phyloP scores from a whole-genome alignment of 257 asterid genomes.

The Rehmannia glutinosa region DNA sequence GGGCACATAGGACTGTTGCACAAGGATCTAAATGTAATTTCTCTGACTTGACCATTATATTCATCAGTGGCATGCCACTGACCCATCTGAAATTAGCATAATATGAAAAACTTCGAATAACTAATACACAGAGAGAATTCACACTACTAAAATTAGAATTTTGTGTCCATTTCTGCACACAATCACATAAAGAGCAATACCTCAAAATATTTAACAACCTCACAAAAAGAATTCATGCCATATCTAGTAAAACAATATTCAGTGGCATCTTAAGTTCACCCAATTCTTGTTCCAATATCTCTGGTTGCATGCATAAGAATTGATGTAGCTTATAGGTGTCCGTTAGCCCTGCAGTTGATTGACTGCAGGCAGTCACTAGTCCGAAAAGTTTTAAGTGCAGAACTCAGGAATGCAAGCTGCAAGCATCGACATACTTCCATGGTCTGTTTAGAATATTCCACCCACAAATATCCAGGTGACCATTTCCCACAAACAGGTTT shows the following conservation, averaged over 20 bases:
- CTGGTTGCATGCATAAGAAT: no score
- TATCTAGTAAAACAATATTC: neutral
- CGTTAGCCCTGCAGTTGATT: neutral
- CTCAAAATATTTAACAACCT: neutral
- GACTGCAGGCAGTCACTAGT: neutral
- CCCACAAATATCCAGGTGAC: neutral
- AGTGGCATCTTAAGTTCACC: neutral
- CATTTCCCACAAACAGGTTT: neutral
- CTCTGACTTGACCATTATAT: slow-evolving; percentile 95
- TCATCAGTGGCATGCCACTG: slow-evolving; percentile 94
- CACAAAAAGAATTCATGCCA: no score
- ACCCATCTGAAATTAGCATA: slow-evolving; percentile 63
- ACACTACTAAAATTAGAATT: no score
- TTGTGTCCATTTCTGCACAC: no score
- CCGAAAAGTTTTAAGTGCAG: neutral
- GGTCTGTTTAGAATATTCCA: no score
- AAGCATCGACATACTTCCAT: neutral
- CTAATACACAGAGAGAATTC: slow-evolving; percentile 12
- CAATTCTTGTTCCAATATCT: no score
- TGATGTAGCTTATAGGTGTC: no score
- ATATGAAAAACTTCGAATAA: slow-evolving; percentile 1
- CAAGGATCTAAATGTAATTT: slow-evolving; percentile 75
- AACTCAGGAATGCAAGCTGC: neutral
- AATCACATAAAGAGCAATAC: neutral
- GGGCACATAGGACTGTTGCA: slow-evolving; percentile 99